Evolutionary conservation across 2,329 filamentous ascomycete genomes (phyloP).

Genomic region (Colletotrichum truncatum): DNA sequence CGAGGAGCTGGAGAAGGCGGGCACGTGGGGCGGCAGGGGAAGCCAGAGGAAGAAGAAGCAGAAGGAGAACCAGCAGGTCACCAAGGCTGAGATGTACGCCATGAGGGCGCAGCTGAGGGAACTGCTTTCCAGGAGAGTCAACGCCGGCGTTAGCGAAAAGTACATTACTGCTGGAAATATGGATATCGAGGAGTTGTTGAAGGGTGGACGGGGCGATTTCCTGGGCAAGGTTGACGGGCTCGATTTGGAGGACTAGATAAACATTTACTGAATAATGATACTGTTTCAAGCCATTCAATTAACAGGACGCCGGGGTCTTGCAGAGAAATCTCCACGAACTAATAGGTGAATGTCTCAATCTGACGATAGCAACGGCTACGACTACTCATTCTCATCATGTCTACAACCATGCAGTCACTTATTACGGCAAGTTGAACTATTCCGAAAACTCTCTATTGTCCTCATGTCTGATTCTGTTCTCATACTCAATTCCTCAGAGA

Average conservation of each 20-base stretch:
- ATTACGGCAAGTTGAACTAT: no score
- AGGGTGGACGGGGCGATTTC: slow-evolving; percentile 73
- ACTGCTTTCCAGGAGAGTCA: slow-evolving; percentile 78
- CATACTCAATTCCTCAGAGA: no score
- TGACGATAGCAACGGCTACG: no score
- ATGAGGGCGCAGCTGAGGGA: slow-evolving; percentile 78
- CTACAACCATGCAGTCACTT: no score
- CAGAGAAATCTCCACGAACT: no score
- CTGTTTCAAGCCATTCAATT: no score
- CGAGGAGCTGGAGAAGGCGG: slow-evolving; percentile 79
- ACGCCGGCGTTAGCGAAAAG: slow-evolving; percentile 85
- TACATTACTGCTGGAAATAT: slow-evolving; percentile 87
- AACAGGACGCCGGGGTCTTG: no score
- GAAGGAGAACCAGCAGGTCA: slow-evolving; percentile 71
- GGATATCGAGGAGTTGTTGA: slow-evolving; percentile 78
- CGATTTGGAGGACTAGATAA: slow-evolving; percentile 45
- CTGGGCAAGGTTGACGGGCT: slow-evolving; percentile 61
- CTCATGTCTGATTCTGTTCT: no score
- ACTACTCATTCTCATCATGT: no score
- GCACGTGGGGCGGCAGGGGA: slow-evolving; percentile 73
- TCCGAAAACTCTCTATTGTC: no score
- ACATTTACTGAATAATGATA: not conserved
- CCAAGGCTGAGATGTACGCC: slow-evolving; percentile 77
- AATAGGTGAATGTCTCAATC: no score
- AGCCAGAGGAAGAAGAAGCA: slow-evolving; percentile 79